Evolutionary conservation across 1,284 basidiomycete species (phyloP).

Genomic region (Ustilago trichophora): DNA sequence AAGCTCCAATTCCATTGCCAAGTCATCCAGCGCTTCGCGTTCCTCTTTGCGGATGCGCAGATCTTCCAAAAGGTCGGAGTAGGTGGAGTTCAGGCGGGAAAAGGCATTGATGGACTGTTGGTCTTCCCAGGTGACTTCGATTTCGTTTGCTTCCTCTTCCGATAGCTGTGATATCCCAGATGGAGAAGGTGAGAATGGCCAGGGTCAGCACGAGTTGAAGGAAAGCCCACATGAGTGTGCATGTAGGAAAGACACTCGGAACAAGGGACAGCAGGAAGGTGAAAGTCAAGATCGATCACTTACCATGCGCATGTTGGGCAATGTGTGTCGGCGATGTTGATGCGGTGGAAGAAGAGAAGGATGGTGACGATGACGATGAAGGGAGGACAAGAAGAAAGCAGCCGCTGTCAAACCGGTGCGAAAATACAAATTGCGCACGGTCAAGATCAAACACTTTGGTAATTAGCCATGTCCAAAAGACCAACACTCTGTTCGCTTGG

Average conservation of each 20-base stretch:
- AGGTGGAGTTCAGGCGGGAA: conserved; percentile 85
- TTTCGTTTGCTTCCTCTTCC: conserved; percentile 70
- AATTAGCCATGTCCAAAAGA: too few relatives aligned
- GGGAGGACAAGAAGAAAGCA: neutral
- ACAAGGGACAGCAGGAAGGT: neutral
- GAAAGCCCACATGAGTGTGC: too few relatives aligned
- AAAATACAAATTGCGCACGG: too few relatives aligned
- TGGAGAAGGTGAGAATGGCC: too few relatives aligned
- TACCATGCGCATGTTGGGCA: conserved; percentile 45
- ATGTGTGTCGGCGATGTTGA: neutral
- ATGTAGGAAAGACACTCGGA: too few relatives aligned
- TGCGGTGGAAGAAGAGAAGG: neutral
- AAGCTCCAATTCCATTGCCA: conserved; percentile 82
- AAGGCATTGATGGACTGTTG: conserved; percentile 92
- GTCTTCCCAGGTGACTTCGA: conserved; percentile 94
- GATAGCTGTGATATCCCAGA: conserved; percentile 40
- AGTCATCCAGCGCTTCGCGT: conserved; percentile 90
- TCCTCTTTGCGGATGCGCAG: conserved; percentile 81
- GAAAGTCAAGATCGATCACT: neutral
- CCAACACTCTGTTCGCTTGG: conserved; percentile 6
- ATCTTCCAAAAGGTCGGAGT: conserved; percentile 78
- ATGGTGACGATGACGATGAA: neutral
- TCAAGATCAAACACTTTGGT: too few relatives aligned
- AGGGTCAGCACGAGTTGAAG: too few relatives aligned
- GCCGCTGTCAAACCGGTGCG: too few relatives aligned